Base-by-base conservation (phyloP, 2,329 filamentous ascomycete species). In the Metarhizium album region DNA sequence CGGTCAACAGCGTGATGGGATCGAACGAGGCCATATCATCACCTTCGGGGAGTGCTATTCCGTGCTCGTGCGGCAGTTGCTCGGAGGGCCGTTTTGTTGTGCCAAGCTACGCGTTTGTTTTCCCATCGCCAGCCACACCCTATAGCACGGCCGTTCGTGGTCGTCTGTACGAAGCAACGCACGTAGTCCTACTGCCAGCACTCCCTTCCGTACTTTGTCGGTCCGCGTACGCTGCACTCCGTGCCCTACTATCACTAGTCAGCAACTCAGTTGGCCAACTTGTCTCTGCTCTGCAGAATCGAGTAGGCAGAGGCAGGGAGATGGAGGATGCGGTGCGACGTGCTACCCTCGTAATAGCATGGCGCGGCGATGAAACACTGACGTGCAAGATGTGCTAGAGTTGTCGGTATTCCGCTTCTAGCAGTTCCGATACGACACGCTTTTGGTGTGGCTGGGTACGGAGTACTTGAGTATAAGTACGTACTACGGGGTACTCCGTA, bases 361-460 rank as follows among this genome's bases (percentile, higher is more conserved):
- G 33, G 33, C 33, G 33, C 33, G 11, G 16, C 14, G 11, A 35
- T 18, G 37, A 18, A 40, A 40, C 37, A 20, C 5, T 16, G 18
- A 40, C 11, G 16, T 40, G 37, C 37, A 18, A 23, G 20, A 9
- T 24, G 37, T 40, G 20, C 18, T 16, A 18, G 20, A 43, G 4
- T 24, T 22, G 37, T 54, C 56, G 56, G 56, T 22, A 52, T 59
- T 20, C 57, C 57, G 45, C 46, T 55, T 58, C 48, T 49, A 57
- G 56, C 49, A 52, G 35, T 45, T 52, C 57, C 57, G 55, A 16
- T 22, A 33, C 22, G 22, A 46, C 29, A 45, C 33, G 31, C 24
- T 24, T 16, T 27, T 40, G n/a, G n/a, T 13, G 29, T 43, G 29
- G 45, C 54, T 49, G 46, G 49, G 53, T 43, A n/a, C n/a, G n/a